phyloP scores from a whole-genome alignment of 2,329 filamentous ascomycete species.

The Cladophialophora chaetospira region DNA sequence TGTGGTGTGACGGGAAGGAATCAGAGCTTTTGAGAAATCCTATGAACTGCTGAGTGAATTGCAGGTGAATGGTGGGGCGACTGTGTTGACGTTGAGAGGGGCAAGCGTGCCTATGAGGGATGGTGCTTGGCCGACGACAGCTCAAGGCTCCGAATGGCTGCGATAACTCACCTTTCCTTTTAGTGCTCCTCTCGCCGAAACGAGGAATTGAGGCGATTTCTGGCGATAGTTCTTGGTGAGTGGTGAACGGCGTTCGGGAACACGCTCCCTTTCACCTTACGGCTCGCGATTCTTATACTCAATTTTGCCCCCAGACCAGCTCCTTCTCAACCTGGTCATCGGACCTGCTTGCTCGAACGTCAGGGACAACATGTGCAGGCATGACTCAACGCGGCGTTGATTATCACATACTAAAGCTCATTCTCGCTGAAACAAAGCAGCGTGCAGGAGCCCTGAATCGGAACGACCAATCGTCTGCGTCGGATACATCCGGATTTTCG shows the following conservation, averaged over 20 bases:
- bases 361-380: not conserved
- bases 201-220: conserved; percentile 4
- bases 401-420: conserved; percentile 18
- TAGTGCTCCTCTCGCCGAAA: not conserved
- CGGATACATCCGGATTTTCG: conserved; percentile 12
- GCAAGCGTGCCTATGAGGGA: not conserved
- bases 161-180: conserved; percentile 4
- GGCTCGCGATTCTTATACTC: conserved; percentile 5
- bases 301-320: not conserved
- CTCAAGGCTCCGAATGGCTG: not conserved
- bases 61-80: conserved; percentile 24
- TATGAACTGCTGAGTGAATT: conserved; percentile 27
- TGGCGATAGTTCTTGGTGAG: not conserved
- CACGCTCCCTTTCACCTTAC: not conserved
- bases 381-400: conserved; percentile 22
- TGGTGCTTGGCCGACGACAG: conserved; percentile 10
- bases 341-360: not conserved
- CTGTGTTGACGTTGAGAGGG: conserved; percentile 30
- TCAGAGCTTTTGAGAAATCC: conserved; percentile 25
- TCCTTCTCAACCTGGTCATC: not conserved
- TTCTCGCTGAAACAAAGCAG: conserved; percentile 19
- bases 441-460: conserved; percentile 2
- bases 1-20: conserved; percentile 30
- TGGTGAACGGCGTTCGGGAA: not conserved
- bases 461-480: conserved; percentile 22